Evolutionary conservation across 257 asterid genomes (phyloP).

Genomic region (Nicotiana tomentosiformis): DNA sequence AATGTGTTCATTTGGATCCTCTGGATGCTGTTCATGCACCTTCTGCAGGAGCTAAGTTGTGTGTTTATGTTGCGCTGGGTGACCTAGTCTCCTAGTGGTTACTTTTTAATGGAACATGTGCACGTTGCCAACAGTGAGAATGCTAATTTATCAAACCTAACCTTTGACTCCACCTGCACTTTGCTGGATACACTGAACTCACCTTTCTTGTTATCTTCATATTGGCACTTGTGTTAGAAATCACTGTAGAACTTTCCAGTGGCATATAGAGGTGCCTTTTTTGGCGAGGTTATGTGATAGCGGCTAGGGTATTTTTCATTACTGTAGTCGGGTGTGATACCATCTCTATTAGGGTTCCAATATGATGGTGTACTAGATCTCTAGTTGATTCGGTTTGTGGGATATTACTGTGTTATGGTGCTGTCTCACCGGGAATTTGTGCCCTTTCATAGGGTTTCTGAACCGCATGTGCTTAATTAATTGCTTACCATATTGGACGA

Average conservation of each 20-base stretch:
- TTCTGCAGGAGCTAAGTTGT: background rate
- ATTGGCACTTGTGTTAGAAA: background rate
- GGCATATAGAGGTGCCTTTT: background rate
- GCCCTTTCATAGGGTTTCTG: background rate
- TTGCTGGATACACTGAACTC: background rate
- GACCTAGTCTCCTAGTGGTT: background rate
- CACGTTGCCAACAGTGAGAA: background rate
- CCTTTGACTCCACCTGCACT: background rate
- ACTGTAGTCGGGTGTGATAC: background rate
- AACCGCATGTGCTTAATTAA: background rate
- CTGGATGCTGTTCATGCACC: conserved; percentile 15
- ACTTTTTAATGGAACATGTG: background rate
- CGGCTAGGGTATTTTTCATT: background rate
- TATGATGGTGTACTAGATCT: background rate
- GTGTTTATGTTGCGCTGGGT: background rate
- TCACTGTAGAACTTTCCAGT: background rate
- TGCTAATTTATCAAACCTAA: background rate
- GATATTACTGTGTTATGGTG: background rate
- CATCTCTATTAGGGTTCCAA: background rate
- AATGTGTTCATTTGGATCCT: conserved; percentile 41
- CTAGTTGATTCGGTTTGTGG: background rate
- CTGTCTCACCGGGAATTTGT: background rate
- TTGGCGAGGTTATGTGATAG: background rate
- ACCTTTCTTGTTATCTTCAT: background rate
- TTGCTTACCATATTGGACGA: background rate